phyloP scores from a whole-genome alignment of 129 eudicot species.

The Chrysanthemum makinoi region DNA sequence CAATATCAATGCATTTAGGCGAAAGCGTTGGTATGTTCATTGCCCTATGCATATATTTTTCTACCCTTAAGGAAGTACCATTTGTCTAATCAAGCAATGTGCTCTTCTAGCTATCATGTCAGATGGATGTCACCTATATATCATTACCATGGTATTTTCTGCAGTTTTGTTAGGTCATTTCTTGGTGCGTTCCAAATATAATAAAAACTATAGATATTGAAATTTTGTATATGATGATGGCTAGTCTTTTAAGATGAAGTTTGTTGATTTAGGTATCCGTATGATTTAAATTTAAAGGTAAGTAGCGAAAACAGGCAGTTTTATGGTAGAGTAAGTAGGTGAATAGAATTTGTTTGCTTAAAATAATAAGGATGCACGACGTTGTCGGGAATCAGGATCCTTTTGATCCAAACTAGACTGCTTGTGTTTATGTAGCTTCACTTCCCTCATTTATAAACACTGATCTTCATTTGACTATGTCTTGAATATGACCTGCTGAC shows the following conservation, averaged over 20 bases:
- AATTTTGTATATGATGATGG: not conserved
- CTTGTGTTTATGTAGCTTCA: conserved; percentile 2
- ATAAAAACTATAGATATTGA: not conserved
- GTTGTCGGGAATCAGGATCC: not conserved
- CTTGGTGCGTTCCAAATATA: not conserved
- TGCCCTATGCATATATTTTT: not conserved
- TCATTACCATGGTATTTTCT: not conserved
- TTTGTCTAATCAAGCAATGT: too few species aligned
- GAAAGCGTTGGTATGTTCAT: conserved; percentile 86
- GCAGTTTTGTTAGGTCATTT: not conserved
- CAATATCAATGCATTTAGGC: conserved; percentile 98
- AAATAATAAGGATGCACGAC: conserved; percentile 5
- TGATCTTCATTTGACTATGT: not conserved
- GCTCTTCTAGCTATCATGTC: not conserved
- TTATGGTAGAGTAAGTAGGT: conserved; percentile 14
- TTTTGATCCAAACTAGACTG: conserved; percentile 4
- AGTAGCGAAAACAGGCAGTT: conserved; percentile 4
- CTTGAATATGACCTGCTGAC: not conserved
- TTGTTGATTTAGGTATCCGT: conserved; percentile 7
- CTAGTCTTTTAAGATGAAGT: not conserved
- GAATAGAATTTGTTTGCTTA: not conserved
- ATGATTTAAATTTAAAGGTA: not conserved
- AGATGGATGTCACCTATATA: conserved; percentile 1
- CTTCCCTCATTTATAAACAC: not conserved
- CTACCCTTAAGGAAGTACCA: not conserved